Evolutionary conservation across 2,329 filamentous ascomycete genomes (phyloP).

Genomic region (Aspergillus caelatus): DNA sequence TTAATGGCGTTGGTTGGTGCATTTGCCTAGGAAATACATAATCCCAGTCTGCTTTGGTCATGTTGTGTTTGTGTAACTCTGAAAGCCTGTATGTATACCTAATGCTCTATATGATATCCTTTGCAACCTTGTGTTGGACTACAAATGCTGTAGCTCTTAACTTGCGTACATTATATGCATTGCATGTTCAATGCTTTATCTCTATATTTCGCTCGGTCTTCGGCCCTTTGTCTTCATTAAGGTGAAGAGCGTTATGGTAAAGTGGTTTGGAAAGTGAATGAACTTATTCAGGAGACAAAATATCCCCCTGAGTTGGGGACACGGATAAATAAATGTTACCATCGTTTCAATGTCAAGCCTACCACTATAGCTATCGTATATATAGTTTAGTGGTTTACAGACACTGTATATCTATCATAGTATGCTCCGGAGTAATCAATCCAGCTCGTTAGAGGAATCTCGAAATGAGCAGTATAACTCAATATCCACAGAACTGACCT

Average conservation of each 20-base stretch:
- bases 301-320: neutral
- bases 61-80: neutral
- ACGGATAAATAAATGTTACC: no score
- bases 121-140: neutral
- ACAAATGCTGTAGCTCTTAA: neutral
- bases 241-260: neutral
- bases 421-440: no score
- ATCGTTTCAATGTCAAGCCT: no score
- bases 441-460: no score
- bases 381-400: no score
- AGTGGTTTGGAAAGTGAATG: neutral
- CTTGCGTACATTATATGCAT: neutral
- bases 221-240: neutral
- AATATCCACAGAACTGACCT: no score
- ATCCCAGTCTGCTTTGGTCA: neutral
- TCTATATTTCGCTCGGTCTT: neutral
- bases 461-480: no score
- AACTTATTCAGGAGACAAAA: neutral
- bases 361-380: no score
- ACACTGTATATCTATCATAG: no score
- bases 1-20: constrained; percentile 70
- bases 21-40: constrained; percentile 55
- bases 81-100: neutral
- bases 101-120: neutral
- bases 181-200: neutral